Evolutionary conservation across 2,329 filamentous ascomycete species (phyloP), one percentile per base, ranked within the genome.

Genomic region (Aspergillus latus): DNA sequence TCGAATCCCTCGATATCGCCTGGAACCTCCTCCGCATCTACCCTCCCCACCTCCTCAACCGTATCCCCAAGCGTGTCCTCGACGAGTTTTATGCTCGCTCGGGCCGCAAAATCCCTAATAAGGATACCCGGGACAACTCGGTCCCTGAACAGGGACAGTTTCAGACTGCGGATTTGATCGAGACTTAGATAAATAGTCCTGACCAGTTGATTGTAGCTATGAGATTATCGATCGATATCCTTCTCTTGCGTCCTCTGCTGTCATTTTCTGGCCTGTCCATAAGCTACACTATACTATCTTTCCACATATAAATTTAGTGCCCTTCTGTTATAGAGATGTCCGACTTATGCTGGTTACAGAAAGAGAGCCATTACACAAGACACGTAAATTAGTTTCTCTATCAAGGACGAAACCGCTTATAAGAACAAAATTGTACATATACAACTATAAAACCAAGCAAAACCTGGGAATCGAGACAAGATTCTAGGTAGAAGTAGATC

Each of bases 21-120:
- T 99, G 94, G 94, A 93, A 91, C 71, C 79, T 99, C 74, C 86
- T 99, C 65, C 87, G 94, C 64, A 96, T 99, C 76, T 99, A 93
- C 82, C 93, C 93, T 76, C 97, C 96, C 85, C 94, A 99, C 69
- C 80, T 97, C 66, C 89, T 99, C 68, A 99, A 99, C 82, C 90
- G 95, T 78, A 92, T 94, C 70, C 90, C 90, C 58, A 85, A 86
- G 80, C 91, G 92, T 80, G 74, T 91, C 43, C 83, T 94, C 67
- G 87, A 92, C 69, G 89, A 93, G 74, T 94, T 86, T 79, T 94
- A 93, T 76, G 85, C 88, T 71, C 82, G 89, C 21, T 72, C 74
- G 8, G 69, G 66, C 13, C 68, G 75, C 54, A 79, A 79, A 66
- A 65, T 70, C 16, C 66, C 72, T 45, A 76, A 69, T 62, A 80